Percentiles rank a stretch among this genome's conserved stretches.
Conservation (phyloP, 352 stramenopile species). For the Pythium scleroteichum region DNA sequence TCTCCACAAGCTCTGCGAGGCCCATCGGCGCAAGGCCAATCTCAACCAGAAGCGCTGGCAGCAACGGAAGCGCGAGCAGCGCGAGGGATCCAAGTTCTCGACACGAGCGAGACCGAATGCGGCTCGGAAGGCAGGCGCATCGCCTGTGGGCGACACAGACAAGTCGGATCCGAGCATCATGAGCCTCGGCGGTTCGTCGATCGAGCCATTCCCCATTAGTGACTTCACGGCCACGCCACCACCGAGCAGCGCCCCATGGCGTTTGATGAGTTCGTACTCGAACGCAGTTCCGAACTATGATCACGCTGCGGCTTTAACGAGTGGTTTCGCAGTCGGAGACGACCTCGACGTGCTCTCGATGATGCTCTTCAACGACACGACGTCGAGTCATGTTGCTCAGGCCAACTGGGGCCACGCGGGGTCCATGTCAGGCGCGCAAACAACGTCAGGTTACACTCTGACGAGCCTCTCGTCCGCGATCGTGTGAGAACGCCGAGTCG, state of each 20-base stretch:
- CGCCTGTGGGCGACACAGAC: neutral
- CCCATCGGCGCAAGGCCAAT: slow-evolving; percentile 30
- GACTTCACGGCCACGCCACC: slow-evolving; percentile 4
- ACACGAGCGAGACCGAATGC: too few species aligned
- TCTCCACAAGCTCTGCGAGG: slow-evolving; percentile 32
- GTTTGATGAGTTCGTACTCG: neutral
- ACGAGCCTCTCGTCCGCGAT: slow-evolving; percentile 8
- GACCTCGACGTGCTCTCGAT: slow-evolving; percentile 12
- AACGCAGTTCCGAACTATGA: too few species aligned
- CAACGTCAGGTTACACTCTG: slow-evolving; percentile 12
- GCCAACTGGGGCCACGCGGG: neutral
- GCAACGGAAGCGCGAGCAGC: slow-evolving; percentile 10
- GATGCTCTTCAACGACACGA: slow-evolving; percentile 7
- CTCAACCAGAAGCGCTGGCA: slow-evolving; percentile 28
- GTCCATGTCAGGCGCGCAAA: neutral
- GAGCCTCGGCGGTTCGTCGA: neutral
- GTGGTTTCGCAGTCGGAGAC: slow-evolving; percentile 1
- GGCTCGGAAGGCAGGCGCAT: neutral
- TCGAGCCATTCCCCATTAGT: slow-evolving; percentile 11
- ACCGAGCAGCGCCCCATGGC: neutral
- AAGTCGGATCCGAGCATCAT: neutral
- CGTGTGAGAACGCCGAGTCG: slow-evolving; percentile 13
- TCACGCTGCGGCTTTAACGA: neutral
- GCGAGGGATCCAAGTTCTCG: neutral
- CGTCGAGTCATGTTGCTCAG: neutral